Evolutionary conservation across 2,329 filamentous ascomycete species (phyloP), one percentile per base, ranked within the genome.

Genomic region (Ilyonectria sp.): DNA sequence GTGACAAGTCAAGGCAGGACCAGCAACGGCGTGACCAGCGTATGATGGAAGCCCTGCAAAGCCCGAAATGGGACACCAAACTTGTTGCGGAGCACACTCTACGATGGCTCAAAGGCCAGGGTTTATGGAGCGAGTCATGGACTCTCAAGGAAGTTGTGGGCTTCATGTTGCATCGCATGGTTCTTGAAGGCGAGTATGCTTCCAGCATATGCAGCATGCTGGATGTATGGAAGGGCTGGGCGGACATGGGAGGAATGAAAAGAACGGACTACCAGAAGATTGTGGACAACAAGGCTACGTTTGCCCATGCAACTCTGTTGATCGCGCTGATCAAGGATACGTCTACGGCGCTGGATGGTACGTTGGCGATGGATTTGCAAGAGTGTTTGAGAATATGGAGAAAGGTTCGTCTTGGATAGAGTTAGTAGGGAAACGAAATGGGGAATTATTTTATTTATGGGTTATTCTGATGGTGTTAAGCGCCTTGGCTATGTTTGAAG

Each of bases 301-400:
- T 89, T 77, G 84, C 85, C 1, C 79, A 84, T 62, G 86, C 86
- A 2, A 82, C 82, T 19, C 70, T 89, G 29, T 65, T 89, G 10
- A 76, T 88, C 15, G 82, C 85, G 6, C 67, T 86, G 40, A 82
- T 89, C 53, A 81, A 82, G 61, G 85, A 85, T 52, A 82, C 85
- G 0, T 80, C 83, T 2, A 77, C 75, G 2, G 85, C 83, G 0
- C 69, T 81, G 35, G 85, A 87, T 69, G 86, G 86, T 1, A 84
- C 83, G 1, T 65, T 88, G 60, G 79, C 84, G 4, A 80, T 84
- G 78, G 86, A 89, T 57, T 71, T 89, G 74, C 86, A 88, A 74
- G 86, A 89, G 70, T 88, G 86, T 62, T 70, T 89, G 69, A 74
- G 82, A 15, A 82, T 88, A 75, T 89, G 86, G 87, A 84, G 80